These are phyloP conservation scores for Pseudozyma tsukubaensis DNA, from an alignment of 1,284 basidiomycete species.

Conservation along the genomic window DNA sequence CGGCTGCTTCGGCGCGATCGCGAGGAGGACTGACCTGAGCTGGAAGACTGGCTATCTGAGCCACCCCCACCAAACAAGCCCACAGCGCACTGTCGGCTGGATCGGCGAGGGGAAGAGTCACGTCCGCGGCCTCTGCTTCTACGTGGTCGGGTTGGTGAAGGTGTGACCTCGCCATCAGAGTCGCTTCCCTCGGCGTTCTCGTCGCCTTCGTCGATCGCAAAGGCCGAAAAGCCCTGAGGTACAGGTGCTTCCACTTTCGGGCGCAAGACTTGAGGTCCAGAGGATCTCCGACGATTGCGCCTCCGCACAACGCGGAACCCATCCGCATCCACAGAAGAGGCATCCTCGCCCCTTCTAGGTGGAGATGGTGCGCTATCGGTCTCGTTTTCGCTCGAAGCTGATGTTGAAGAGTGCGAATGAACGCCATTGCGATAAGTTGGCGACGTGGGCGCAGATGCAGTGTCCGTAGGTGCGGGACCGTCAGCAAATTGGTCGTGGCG, in stretches of 20 bases:
- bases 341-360: conserved; percentile 1
- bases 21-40: not conserved
- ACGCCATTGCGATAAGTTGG: conserved; percentile 27
- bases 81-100: conserved; percentile 53
- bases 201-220: conserved; percentile 25
- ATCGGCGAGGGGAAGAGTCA: conserved; percentile 36
- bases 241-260: conserved; percentile 60
- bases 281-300: conserved; percentile 30
- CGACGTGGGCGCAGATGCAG: conserved; percentile 44
- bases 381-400: conserved; percentile 34
- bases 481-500: conserved; percentile 17
- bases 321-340: conserved; percentile 26
- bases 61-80: conserved; percentile 52
- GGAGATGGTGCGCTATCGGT: conserved; percentile 19
- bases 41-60: conserved; percentile 5
- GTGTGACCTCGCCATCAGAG: conserved; percentile 31
- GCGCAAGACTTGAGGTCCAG: conserved; percentile 36
- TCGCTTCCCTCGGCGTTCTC: conserved; percentile 24
- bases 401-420: conserved; percentile 5
- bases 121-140: conserved; percentile 16
- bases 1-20: conserved; percentile 19
- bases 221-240: conserved; percentile 49
- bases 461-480: conserved; percentile 31
- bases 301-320: conserved; percentile 50
- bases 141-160: conserved; percentile 17